A percentile compares a stretch with the other conserved stretches of the same genome.
These are phyloP conservation scores for Cystobasidium tubakii DNA, from an alignment of 768 basidiomycete species.

Conservation along the genomic window DNA sequence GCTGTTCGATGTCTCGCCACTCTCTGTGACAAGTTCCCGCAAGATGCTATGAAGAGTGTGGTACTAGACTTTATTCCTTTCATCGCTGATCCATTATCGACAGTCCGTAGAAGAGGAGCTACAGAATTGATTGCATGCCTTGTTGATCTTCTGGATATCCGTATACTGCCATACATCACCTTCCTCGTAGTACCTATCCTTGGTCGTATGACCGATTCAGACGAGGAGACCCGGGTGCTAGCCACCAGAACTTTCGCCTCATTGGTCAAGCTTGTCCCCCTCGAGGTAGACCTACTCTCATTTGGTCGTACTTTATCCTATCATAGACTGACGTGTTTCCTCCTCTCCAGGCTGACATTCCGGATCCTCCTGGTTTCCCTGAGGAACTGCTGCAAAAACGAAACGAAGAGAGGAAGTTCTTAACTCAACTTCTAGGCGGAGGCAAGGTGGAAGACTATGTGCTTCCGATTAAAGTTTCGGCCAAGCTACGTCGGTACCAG, in stretches of 20 bases:
- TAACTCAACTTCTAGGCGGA: conserved; percentile 88
- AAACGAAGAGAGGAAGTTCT: conserved; percentile 79
- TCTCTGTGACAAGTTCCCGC: conserved; percentile 76
- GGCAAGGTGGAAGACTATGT: conserved; percentile 84
- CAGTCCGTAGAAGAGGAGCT: conserved; percentile 77
- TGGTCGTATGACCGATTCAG: conserved; percentile 91
- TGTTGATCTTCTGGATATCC: conserved; percentile 82
- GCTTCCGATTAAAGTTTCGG: conserved; percentile 80
- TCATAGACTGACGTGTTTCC: background rate
- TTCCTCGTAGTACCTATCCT: conserved; percentile 94
- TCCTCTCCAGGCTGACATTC: conserved; percentile 72
- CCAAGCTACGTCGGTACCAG: conserved; percentile 92
- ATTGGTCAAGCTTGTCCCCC: conserved; percentile 93
- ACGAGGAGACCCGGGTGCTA: conserved; percentile 83
- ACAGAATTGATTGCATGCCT: conserved; percentile 85
- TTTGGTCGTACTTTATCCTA: no score
- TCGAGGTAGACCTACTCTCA: conserved; percentile 71
- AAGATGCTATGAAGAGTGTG: conserved; percentile 80
- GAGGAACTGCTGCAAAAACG: conserved; percentile 77
- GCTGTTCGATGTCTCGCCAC: conserved; percentile 82
- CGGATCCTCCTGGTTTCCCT: conserved; percentile 88
- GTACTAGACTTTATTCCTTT: conserved; percentile 75
- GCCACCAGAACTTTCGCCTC: conserved; percentile 97
- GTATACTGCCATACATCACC: conserved; percentile 89
- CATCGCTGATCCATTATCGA: conserved; percentile 67